Base-by-base conservation (phyloP, 208 protist genomes). In the Trypanosoma mega region DNA sequence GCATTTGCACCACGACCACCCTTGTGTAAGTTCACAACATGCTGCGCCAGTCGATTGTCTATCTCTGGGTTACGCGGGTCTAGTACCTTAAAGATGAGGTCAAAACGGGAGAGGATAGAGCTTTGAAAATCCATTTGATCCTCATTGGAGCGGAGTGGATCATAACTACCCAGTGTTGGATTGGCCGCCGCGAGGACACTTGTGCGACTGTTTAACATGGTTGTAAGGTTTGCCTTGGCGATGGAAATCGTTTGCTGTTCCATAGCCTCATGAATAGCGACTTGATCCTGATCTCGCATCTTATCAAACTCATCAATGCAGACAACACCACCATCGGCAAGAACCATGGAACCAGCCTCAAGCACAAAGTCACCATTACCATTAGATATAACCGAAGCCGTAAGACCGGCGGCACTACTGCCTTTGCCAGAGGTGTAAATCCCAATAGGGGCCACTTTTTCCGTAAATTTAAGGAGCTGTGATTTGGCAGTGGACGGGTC, bases 271-370 rank as follows among this genome's bases (percentile, higher is more conserved):
- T 99, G 99, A 66, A 99, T 99, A 7, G 98, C 98, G 0, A 99
- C 98, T 47, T 97, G 87, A 62, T 99, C 98, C 67, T 97, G 74
- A 11, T 97, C 88, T 33, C 96, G 74, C 98, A 99, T 99, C 78
- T 99, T 99, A 75, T 99, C 99, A 87, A 99, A 99, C 91, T 99
- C 99, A 82, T 99, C 99, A 58, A 99, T 99, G 82, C 98, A 99
- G 3, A 99, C 96, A n/a, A 99, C 85, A 29, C 99, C 99, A 26
- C 98, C 97, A 70, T 99, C 99, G 3, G 98, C 99, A 2, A 99
- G 87, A 23, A 99, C 99, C 97, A 99, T 98, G 18, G 98, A 98
- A 11, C 99, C 99, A 26, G 98, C 99, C 79, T 99, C 99, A 6
- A 99, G 84, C 72, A 98, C 98, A 71, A 99, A 99, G 66, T 99